phyloP scores from a whole-genome alignment of 225 moss, liverwort and hornwort species.

The Marchantia paleacea region DNA sequence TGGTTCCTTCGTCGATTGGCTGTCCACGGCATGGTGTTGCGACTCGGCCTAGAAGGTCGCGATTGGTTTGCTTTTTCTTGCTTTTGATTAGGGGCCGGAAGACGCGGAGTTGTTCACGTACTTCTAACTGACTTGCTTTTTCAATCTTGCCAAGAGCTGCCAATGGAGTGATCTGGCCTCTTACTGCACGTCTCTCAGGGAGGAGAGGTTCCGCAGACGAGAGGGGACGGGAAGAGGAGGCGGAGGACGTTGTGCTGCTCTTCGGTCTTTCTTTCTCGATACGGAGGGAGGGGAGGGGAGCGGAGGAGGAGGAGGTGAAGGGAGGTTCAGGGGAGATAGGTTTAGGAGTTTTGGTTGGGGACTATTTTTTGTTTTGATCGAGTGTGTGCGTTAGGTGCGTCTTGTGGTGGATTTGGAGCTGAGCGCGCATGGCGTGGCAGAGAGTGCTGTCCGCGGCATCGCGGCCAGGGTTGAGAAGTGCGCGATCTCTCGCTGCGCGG shows the following conservation, averaged over 20 bases:
- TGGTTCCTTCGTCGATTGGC: too few species aligned
- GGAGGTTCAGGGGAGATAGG: neutral
- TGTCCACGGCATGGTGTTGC: too few species aligned
- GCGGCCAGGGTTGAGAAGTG: slow-evolving; percentile 30
- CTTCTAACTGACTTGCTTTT: neutral
- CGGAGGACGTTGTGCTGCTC: neutral
- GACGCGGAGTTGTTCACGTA: neutral
- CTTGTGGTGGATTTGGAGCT: neutral
- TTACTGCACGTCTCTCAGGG: too few species aligned
- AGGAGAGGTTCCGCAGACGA: too few species aligned
- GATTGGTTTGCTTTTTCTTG: neutral
- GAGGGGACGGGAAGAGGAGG: neutral
- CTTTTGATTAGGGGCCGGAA: neutral
- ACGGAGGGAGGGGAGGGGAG: neutral
- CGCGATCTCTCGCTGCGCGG: slow-evolving; percentile 15
- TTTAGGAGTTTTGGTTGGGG: neutral
- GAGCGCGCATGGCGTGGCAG: slow-evolving; percentile 43
- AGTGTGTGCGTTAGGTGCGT: neutral
- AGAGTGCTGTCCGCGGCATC: slow-evolving; percentile 32
- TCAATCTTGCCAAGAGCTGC: neutral
- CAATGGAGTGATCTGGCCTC: neutral
- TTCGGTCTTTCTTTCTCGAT: slow-evolving; percentile 2
- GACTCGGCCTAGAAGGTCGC: neutral
- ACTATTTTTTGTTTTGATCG: neutral
- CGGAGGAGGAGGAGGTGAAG: neutral